Percentiles rank a stretch among this genome's conserved stretches.
These are phyloP conservation scores for Rhodotorula babjevae DNA, from an alignment of 768 basidiomycete species.

Conservation along the genomic window DNA sequence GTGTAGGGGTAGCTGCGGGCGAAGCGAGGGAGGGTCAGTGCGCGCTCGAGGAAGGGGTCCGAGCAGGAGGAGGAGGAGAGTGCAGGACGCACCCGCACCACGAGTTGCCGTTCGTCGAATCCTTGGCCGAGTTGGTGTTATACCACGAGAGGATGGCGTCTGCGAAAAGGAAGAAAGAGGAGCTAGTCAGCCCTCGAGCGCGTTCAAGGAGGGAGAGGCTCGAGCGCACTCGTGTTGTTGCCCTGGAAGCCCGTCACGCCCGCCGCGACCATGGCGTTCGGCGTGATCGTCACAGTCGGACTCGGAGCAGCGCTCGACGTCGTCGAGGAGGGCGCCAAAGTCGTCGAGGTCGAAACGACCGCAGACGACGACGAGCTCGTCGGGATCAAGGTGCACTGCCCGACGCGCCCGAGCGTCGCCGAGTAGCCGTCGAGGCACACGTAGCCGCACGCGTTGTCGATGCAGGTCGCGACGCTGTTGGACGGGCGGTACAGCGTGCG, in stretches of 20 bases:
- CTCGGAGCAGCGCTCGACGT: not conserved
- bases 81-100: conserved; percentile 30
- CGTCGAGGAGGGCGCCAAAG: not conserved
- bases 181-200: too few relatives aligned
- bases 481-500: not conserved
- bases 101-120: conserved; percentile 40
- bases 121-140: conserved; percentile 27
- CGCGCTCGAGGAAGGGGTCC: not conserved
- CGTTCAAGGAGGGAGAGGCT: too few relatives aligned
- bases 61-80: too few relatives aligned
- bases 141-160: conserved; percentile 34
- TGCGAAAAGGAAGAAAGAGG: not conserved
- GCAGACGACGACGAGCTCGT: not conserved
- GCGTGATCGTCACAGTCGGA: not conserved
- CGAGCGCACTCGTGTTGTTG: conserved; percentile 5
- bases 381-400: not conserved
- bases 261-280: not conserved
- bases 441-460: not conserved
- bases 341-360: not conserved
- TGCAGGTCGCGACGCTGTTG: not conserved
- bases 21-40: not conserved
- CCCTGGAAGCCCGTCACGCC: conserved; percentile 25
- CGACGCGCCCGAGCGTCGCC: not conserved
- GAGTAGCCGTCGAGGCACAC: not conserved
- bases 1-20: not conserved